phyloP scores from a whole-genome alignment of 2,329 filamentous ascomycete genomes.

The Phyllosticta citribraziliensis region DNA sequence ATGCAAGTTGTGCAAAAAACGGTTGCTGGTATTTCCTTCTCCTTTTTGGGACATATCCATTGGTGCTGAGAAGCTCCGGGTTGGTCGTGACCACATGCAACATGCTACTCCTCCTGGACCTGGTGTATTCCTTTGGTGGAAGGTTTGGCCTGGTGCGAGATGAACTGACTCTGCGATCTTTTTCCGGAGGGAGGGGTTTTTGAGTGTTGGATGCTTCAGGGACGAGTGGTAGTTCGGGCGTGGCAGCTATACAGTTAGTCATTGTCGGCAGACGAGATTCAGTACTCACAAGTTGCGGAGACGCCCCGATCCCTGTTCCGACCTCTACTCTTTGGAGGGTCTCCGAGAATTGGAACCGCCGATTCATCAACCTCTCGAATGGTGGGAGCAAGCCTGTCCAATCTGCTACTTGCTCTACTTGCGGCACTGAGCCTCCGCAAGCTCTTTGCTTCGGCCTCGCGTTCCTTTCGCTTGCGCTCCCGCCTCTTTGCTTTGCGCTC shows the following conservation, averaged over 20 bases:
- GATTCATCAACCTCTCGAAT: conserved; percentile 74
- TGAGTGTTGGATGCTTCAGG: conserved; percentile 47
- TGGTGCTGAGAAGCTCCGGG: conserved; percentile 49
- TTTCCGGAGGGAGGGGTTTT: conserved; percentile 59
- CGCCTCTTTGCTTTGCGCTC: conserved; percentile 71
- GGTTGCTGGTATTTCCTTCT: conserved; percentile 50
- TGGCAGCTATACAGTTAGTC: conserved; percentile 2
- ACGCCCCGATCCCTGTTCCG: conserved; percentile 61
- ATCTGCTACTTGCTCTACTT: conserved; percentile 78
- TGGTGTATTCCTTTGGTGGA: conserved; percentile 67
- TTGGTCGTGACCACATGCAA: conserved; percentile 72
- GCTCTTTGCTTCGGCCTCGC: conserved; percentile 69
- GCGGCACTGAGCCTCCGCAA: conserved; percentile 78
- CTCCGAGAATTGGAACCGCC: conserved; percentile 40
- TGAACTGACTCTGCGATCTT: conserved; percentile 65
- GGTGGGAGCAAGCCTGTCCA: conserved; percentile 70
- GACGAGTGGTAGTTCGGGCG: conserved; percentile 65
- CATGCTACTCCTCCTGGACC: conserved; percentile 68
- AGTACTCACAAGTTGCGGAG: conserved; percentile 21
- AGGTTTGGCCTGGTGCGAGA: conserved; percentile 68
- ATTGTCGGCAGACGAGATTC: conserved; percentile 16
- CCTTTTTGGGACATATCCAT: conserved; percentile 46
- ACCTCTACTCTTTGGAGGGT: conserved; percentile 60
- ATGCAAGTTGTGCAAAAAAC: conserved; percentile 56
- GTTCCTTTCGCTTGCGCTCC: conserved; percentile 76